phyloP scores from a whole-genome alignment of 257 asterid genomes.

The Verbena officinalis region DNA sequence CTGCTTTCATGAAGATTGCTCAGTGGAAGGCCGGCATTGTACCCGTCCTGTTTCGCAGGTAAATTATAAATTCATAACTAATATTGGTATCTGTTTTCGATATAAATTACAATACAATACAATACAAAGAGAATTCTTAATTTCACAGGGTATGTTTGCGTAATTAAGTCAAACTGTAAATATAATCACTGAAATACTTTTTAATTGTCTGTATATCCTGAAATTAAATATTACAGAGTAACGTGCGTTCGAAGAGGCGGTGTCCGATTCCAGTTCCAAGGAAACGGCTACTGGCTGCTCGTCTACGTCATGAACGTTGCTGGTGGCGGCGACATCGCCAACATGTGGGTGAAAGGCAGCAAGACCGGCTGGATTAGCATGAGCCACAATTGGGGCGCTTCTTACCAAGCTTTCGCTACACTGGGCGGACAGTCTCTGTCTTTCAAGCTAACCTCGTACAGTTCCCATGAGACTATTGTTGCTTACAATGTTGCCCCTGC shows the following conservation, averaged over 20 bases:
- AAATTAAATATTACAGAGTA: not conserved
- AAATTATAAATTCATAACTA: not conserved
- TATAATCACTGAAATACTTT: too few relatives aligned
- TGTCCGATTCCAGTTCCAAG: slow-evolving; percentile 45
- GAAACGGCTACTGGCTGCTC: slow-evolving; percentile 65
- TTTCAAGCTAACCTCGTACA: slow-evolving; percentile 57
- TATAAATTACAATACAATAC: too few relatives aligned
- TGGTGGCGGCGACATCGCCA: slow-evolving; percentile 54
- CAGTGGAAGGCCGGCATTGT: slow-evolving; percentile 37
- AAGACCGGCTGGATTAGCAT: slow-evolving; percentile 57
- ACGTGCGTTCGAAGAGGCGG: slow-evolving; percentile 39
- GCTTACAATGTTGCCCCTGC: slow-evolving; percentile 65
- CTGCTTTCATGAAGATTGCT: slow-evolving; percentile 41
- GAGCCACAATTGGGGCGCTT: slow-evolving; percentile 82
- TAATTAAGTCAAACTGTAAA: too few relatives aligned
- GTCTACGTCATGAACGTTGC: slow-evolving; percentile 63
- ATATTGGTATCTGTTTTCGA: too few relatives aligned
- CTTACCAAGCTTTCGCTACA: slow-evolving; percentile 64
- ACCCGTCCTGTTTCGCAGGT: slow-evolving; percentile 41
- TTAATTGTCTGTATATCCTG: not conserved
- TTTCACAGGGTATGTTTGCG: too few relatives aligned
- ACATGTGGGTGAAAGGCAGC: slow-evolving; percentile 57
- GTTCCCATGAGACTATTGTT: slow-evolving; percentile 44
- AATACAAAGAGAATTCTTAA: too few relatives aligned
- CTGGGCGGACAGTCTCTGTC: slow-evolving; percentile 64